A percentile compares a stretch with the other conserved stretches of the same genome.
phyloP scores from a whole-genome alignment of 352 stramenopile species.

The Globisporangium echinulatum region DNA sequence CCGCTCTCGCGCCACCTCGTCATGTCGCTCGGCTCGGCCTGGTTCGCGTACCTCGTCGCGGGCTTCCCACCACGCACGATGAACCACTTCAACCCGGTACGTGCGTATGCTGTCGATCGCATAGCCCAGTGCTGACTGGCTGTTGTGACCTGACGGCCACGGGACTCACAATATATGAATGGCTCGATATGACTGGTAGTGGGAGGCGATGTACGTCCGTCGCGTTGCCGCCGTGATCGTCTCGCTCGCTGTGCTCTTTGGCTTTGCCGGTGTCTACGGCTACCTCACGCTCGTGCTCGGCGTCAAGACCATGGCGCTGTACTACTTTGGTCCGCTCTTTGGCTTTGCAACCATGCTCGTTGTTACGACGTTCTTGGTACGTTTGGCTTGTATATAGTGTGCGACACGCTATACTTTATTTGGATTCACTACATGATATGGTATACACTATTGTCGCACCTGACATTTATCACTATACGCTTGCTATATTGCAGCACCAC shows the following conservation, averaged over 20 bases:
- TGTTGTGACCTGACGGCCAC: not conserved
- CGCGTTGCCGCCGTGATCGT: constrained; percentile 55
- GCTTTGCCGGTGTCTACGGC: constrained; percentile 26
- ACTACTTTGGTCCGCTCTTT: constrained; percentile 73
- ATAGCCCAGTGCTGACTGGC: not conserved
- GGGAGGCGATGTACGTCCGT: constrained; percentile 62
- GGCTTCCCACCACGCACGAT: constrained; percentile 70
- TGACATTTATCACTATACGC: too few species aligned
- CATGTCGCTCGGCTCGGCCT: constrained; percentile 43
- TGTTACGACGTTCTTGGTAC: constrained; percentile 73
- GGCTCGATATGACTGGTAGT: constrained; percentile 17
- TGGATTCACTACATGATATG: too few species aligned
- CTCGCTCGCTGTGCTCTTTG: constrained; percentile 42
- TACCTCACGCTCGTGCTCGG: constrained; percentile 42
- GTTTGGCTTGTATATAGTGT: constrained; percentile 3
- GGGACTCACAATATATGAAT: not conserved
- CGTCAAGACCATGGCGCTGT: constrained; percentile 58
- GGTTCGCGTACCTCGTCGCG: constrained; percentile 67
- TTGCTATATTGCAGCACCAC: constrained; percentile 36
- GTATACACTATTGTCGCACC: too few species aligned
- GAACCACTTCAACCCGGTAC: constrained; percentile 77
- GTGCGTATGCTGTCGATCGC: constrained; percentile 15
- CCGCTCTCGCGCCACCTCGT: constrained; percentile 40
- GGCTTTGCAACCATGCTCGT: constrained; percentile 76
- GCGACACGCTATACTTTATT: not conserved